A percentile compares a stretch with the other conserved stretches of the same genome.
phyloP scores from a whole-genome alignment of 345 rosid genomes.

The Orychophragmus violaceus region DNA sequence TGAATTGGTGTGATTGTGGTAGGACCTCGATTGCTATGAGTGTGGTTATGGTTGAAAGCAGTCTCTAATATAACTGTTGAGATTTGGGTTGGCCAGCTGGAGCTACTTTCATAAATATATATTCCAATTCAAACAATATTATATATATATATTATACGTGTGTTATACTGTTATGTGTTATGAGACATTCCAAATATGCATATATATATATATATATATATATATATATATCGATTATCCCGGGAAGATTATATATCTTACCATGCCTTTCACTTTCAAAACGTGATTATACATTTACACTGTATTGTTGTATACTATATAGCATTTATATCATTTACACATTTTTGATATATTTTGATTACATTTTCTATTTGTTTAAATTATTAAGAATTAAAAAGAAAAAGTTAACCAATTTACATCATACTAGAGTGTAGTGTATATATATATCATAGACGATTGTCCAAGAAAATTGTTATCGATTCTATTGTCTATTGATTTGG shows the following conservation, averaged over 20 bases:
- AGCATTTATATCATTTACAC: too few relatives aligned
- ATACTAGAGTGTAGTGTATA: background rate
- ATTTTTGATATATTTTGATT: too few relatives aligned
- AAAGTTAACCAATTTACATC: too few relatives aligned
- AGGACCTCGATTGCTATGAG: conserved; percentile 20
- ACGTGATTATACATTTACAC: too few relatives aligned
- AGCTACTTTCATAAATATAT: background rate
- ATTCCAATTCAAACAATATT: background rate
- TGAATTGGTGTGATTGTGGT: conserved; percentile 2
- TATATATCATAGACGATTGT: background rate
- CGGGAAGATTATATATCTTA: background rate
- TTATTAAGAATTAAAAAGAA: too few relatives aligned
- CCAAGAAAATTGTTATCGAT: background rate
- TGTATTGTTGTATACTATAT: too few relatives aligned
- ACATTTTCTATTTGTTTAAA: too few relatives aligned
- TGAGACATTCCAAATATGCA: background rate
- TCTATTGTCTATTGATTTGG: background rate
- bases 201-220: background rate
- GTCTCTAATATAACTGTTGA: background rate
- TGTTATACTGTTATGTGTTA: background rate
- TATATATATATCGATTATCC: background rate
- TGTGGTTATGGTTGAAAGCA: conserved; percentile 23
- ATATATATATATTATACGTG: too few relatives aligned
- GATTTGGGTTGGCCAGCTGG: background rate
- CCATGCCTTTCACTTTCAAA: too few relatives aligned